Percentiles rank a stretch among this genome's conserved stretches.
These are phyloP conservation scores for Paecilomyces formosus DNA, from an alignment of 2,329 filamentous ascomycete species.

Conservation along the genomic window DNA sequence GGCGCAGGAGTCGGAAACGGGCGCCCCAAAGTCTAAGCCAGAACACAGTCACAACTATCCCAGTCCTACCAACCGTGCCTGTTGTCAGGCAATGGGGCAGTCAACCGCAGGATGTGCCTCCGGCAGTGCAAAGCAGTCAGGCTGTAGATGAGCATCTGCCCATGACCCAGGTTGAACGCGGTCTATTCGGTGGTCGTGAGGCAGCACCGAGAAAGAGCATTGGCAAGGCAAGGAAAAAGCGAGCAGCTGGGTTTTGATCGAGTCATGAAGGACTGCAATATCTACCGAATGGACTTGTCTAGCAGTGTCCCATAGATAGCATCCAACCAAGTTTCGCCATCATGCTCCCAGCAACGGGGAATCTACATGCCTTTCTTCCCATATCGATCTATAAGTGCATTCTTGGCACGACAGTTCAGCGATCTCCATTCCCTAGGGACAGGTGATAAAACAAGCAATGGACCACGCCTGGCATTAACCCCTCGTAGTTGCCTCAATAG, in stretches of 20 bases:
- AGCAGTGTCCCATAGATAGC: neutral
- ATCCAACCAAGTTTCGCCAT: too few relatives aligned
- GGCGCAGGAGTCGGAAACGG: conserved; percentile 19
- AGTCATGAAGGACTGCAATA: neutral
- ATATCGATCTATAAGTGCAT: too few relatives aligned
- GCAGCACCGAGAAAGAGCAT: conserved; percentile 15
- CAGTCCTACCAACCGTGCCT: conserved; percentile 17
- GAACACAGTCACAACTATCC: conserved; percentile 10
- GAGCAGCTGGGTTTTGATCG: conserved; percentile 33
- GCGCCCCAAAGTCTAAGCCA: conserved; percentile 11
- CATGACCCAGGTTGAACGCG: conserved; percentile 36
- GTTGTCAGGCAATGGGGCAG: conserved; percentile 22
- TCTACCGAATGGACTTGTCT: neutral
- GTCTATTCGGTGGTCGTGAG: conserved; percentile 30
- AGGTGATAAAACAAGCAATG: too few relatives aligned
- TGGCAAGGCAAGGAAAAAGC: conserved; percentile 29
- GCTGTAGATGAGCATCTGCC: conserved; percentile 22
- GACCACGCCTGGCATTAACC: too few relatives aligned
- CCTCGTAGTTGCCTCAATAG: too few relatives aligned
- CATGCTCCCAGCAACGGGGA: too few relatives aligned
- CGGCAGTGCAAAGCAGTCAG: conserved; percentile 26
- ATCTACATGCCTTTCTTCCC: too few relatives aligned
- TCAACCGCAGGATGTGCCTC: conserved; percentile 19
- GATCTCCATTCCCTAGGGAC: too few relatives aligned
- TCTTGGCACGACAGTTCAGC: too few relatives aligned